These are phyloP conservation scores for Calophaca sinica DNA, from an alignment of 306 rosid species.

Conservation along the genomic window DNA sequence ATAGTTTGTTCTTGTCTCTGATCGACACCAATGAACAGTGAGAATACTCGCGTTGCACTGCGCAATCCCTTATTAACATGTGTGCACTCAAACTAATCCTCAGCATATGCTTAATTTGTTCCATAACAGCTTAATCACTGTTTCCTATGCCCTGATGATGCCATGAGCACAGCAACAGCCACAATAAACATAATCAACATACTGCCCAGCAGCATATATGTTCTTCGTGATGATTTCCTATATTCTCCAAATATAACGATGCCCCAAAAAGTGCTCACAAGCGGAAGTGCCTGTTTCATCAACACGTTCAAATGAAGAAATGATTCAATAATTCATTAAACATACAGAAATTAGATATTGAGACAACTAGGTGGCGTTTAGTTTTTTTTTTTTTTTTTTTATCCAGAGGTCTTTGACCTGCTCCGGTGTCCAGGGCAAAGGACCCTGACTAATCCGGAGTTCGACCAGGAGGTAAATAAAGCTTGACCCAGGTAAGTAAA, in stretches of 20 bases:
- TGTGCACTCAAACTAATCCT: neutral
- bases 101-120: conserved; percentile 10
- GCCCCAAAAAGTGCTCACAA: conserved; percentile 96
- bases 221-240: conserved; percentile 78
- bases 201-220: conserved; percentile 62
- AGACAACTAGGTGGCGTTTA: conserved; percentile 1
- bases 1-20: neutral
- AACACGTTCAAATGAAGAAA: conserved; percentile 31
- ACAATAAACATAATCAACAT: conserved; percentile 86
- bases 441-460: too few species aligned
- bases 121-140: conserved; percentile 26
- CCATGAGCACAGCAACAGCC: conserved; percentile 84
- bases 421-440: too few species aligned
- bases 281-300: conserved; percentile 86
- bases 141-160: conserved; percentile 78
- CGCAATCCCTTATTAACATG: neutral
- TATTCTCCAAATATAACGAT: conserved; percentile 83
- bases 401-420: too few species aligned
- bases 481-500: too few species aligned
- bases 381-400: too few species aligned
- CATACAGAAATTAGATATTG: neutral
- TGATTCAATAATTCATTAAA: conserved; percentile 17
- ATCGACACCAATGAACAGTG: neutral
- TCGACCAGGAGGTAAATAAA: too few species aligned
- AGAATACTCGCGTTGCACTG: neutral